A percentile compares a stretch with the other conserved stretches of the same genome.
Conservation (phyloP, 177 flowering plant genomes). For the Vitis hybrid region DNA sequence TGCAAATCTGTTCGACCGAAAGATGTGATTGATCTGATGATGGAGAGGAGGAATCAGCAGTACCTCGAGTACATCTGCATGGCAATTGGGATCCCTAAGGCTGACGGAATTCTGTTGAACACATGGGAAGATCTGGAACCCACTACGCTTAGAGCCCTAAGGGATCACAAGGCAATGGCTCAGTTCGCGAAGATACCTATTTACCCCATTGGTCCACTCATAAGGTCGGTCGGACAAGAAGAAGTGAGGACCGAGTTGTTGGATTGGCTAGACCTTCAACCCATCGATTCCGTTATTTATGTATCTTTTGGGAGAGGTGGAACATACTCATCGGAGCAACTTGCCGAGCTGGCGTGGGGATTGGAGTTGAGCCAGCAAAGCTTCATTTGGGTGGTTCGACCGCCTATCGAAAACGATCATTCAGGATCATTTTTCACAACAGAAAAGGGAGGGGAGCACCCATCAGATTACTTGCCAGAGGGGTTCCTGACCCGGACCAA, state of each 20-base stretch:
- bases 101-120: conserved; percentile 40
- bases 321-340: conserved; percentile 15
- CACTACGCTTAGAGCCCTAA: conserved; percentile 24
- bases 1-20: conserved; percentile 20
- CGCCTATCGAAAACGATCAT: conserved; percentile 1
- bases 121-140: conserved; percentile 42
- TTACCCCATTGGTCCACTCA: conserved; percentile 38
- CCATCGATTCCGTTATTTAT: conserved; percentile 22
- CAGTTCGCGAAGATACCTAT: conserved; percentile 17
- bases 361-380: conserved; percentile 27
- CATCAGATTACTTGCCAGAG: conserved; percentile 13
- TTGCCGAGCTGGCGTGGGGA: conserved; percentile 29
- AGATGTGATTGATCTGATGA: conserved; percentile 17
- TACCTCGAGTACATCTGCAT: conserved; percentile 1
- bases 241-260: not conserved
- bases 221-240: not conserved
- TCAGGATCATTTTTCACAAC: conserved; percentile 2
- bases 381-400: conserved; percentile 32
- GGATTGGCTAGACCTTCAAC: conserved; percentile 28
- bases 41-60: not conserved
- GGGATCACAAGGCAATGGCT: conserved; percentile 17
- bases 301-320: conserved; percentile 35
- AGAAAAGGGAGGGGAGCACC: not conserved
- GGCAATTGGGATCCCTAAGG: not conserved
- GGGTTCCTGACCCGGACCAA: conserved; percentile 24